Evolutionary conservation across 441 rosid species (phyloP).

Genomic region (Croton setiger): DNA sequence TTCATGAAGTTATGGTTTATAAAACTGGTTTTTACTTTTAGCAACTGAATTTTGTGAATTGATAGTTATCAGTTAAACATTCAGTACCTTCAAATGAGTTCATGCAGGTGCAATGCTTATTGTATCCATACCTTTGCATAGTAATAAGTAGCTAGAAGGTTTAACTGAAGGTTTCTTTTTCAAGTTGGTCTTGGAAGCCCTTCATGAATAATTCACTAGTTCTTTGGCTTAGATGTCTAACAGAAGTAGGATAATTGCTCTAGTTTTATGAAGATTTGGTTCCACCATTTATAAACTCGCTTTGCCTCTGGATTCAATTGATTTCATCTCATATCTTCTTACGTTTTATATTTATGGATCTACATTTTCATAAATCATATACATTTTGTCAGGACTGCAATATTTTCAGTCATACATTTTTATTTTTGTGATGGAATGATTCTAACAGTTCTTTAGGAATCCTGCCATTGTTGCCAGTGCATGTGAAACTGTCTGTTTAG

Average conservation of each 20-base stretch:
- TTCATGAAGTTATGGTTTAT: background rate
- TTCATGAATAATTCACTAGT: conserved; percentile 3
- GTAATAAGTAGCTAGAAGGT: background rate
- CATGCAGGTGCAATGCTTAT: background rate
- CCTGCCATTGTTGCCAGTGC: background rate
- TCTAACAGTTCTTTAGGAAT: background rate
- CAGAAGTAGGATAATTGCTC: background rate
- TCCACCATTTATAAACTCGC: conserved; percentile 1
- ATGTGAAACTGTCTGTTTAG: background rate
- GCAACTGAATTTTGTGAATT: background rate
- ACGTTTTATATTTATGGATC: background rate
- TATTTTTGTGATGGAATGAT: conserved; percentile 4
- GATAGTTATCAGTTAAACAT: background rate
- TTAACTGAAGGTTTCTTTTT: background rate
- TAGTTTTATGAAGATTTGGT: background rate
- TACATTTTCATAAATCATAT: background rate
- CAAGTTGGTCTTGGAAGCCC: background rate
- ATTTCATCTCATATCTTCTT: background rate
- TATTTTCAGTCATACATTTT: background rate
- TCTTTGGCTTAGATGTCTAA: conserved; percentile 1
- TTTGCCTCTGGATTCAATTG: background rate
- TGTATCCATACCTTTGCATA: background rate
- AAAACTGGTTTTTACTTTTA: background rate
- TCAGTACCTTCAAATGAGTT: background rate
- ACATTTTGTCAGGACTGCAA: background rate